Base-by-base conservation (phyloP, 176 grass and related monocot genomes). In the Microstegium vimineum region DNA sequence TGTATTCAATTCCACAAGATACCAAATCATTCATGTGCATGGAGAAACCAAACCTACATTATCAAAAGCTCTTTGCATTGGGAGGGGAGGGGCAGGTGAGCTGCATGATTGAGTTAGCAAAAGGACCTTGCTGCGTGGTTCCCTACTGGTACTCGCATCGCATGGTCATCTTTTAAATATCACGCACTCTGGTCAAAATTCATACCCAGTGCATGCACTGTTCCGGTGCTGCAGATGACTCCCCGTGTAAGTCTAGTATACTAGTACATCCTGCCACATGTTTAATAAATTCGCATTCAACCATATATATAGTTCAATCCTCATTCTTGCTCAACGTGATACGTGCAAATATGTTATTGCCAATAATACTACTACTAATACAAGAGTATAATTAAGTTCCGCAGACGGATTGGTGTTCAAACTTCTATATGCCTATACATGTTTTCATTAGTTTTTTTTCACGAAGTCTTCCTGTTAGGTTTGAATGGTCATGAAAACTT, bases 1-100 rank as follows among this genome's bases (percentile, higher is more conserved):
- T 54, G 86, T 89, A 86, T 82, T 85, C 78, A 83, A 92, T 83
- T 83, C 79, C 68, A n/a, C 51, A 76, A 74, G 83, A 92, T 89
- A 80, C 86, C 86, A 74, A 46, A 78, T 79, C 82, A 75, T 85
- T 92, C 69, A 83, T 89, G 82, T 89, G 67, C 78, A 57, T 89
- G 79, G 79, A 66, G 78, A 86, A 79, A 79, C 76, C 62, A 92
- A 79, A 83, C 88, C 75, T 30, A 43, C 74, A 86, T 83, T 74
- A 80, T 65, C 57, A 82, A 89, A 85, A 88, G 74, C 68, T 82
- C 38, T 71, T 23, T 8, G 23, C 6, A 0, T 47, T 16, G 45
- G 45, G 42, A 1, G 14, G 43, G 46, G 23, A 6, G 64, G 85
- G 82, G 80, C 79, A 69, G 90, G 83, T 80, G 83, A 88, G 86